Evolutionary conservation across 169 alveolate species (phyloP), one percentile per base, ranked within the genome.

Genomic region (Neospora caninum): DNA sequence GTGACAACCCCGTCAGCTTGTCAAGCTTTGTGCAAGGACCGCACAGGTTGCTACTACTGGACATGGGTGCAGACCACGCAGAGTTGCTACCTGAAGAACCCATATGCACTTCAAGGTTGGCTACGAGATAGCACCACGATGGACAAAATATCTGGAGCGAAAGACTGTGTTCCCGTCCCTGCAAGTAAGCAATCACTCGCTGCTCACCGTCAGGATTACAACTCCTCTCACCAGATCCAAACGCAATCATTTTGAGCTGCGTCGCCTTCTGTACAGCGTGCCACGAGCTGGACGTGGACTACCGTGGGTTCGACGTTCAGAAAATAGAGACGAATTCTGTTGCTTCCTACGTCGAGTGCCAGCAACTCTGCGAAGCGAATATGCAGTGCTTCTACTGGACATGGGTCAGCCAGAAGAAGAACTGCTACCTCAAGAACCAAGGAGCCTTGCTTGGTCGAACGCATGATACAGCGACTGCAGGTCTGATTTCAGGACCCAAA

Each of bases 61-160:
- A 86, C 92, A 4, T 86, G 92, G 92, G 92, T 86, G 10, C 45
- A 86, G n/a, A 27, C 9, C 39, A 86, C 92, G 6, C 53, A 54
- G 78, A 29, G 27, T 29, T 86, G 92, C 45, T 86, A 86, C 80
- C 92, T 86, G 80, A 86, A 86, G 78, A 38, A 43, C 13, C 73
- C 53, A n/a, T 36, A 86, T 29, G 92, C 92, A 29, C 49, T 86
- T n/a, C 92, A 31, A 36, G 92, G 92, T 20, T 49, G 64, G 49
- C 27, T 38, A 6, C 34, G 31, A 9, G 92, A 53, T 53, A 6
- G 29, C 45, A 41, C 93, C 10, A 88, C 64, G 31, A 36, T 88
- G 36, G 93, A 86, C n/a, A 88, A 20, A 86, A 27, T 88, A 58
- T 88, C 93, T 34, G 93, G 93, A 2, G 87, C 93, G 27, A 36